Evolutionary conservation across 1,284 basidiomycete genomes (phyloP), one percentile per base, ranked within the genome.

Genomic region (Nidula niveotomentosa): DNA sequence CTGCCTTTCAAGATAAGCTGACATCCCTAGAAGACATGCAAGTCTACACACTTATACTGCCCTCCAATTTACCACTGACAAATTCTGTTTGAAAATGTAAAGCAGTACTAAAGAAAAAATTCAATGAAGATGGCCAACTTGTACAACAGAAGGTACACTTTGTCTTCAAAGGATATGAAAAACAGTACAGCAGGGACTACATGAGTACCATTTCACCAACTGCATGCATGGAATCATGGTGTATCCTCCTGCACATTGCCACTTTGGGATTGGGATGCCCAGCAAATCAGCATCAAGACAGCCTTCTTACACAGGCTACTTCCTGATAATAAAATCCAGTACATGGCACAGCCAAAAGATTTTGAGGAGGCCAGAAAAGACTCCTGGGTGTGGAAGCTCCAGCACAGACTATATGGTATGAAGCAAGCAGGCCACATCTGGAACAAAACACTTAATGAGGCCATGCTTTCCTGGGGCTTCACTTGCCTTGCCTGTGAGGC

Each of bases 211-310:
- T 71, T 53, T 70, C 77, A n/a, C 77, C 77, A 0, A 76, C 74
- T 0, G 67, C 67, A 0, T 66, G 68, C 1, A 64, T 73, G 52
- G 63, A 72, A 44, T 73, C 74, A 0, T 65, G 76, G 30, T 65
- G 71, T 0, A 41, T 72, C 1, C 50, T 80, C 0, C 59, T 76
- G 0, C 62, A 75, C 9, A 59, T 79, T 2, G 76, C 72, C 6
- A 72, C 74, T 51, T 2, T 47, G 63, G 0, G 65, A 69, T 45
- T 76, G 75, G 66, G 69, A 75, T n/a, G 52, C 74, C 1, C 63
- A 70, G 23, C 74, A 78, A 44, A 62, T 78, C 2, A 76, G 84
- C 55, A 65, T 83, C 47, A 76, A 78, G 36, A 77, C 71, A 0
- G 78, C 79, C 0, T 83, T 75, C 58, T 65, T 79, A 0, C 72